Evolutionary conservation across 768 basidiomycete genomes (phyloP), one percentile per base, ranked within the genome.

Genomic region (Cytidiella melzeri): DNA sequence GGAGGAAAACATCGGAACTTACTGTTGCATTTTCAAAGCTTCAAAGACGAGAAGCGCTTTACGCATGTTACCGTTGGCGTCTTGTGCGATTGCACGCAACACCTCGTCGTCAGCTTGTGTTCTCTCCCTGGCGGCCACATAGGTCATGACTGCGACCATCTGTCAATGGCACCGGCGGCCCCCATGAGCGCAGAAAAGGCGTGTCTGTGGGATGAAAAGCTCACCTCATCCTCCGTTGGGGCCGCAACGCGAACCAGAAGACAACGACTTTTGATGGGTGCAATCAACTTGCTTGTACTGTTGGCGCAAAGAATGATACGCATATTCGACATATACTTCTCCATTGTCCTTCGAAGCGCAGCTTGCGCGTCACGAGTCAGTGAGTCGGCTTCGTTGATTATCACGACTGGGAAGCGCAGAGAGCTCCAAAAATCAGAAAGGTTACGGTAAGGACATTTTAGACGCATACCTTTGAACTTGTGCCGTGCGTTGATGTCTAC

Each of bases 241-340:
- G 93, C 93, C 0, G 93, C 89, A 6, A 99, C 93, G 40, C 95
- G 82, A 60, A 99, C 80, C 26, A 99, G 75, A 38, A 99, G 73
- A 71, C 96, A 98, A 51, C 95, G 81, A 76, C 88, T 92, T 64
- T 89, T 87, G 63, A 99, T 99, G 4, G 95, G 96, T 1, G 93
- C 92, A 61, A 99, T 98, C 47, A 99, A 84, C 56, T 86, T 85
- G 62, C 87, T 88, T 3, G 95, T 97, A 62, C 89, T 92, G 66
- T 93, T 94, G 19, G 94, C 93, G 63, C 94, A 97, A 0, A 99
- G 76, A 57, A 99, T 95, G 60, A 99, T 85, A 24, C 95, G 83
- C 80, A 99, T 80, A 65, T 97, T 99, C 37, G 85, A 83, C 88
- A 96, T 97, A 73, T 95, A 98, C 68, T 97, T 98, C 64, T 99